A percentile compares a stretch with the other conserved stretches of the same genome.
These are phyloP conservation scores for Stereum hirsutum DNA, from an alignment of 1,284 basidiomycete genomes.

Conservation along the genomic window DNA sequence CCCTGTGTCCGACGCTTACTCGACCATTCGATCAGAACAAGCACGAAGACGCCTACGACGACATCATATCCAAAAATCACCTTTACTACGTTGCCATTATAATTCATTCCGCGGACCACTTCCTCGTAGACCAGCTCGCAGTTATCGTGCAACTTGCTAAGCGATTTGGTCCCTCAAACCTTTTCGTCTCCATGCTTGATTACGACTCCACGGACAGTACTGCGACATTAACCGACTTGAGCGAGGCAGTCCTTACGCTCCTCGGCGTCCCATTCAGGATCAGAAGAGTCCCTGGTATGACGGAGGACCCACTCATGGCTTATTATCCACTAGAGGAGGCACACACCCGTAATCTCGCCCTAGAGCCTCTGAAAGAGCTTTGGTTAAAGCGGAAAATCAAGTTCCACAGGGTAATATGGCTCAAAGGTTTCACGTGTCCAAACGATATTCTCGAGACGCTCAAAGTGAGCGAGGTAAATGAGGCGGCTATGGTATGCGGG, in stretches of 20 bases:
- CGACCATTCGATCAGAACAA: slow-evolving; percentile 88
- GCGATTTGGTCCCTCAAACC: slow-evolving; percentile 75
- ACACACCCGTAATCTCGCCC: slow-evolving; percentile 80
- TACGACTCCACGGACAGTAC: slow-evolving; percentile 91
- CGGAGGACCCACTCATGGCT: slow-evolving; percentile 71
- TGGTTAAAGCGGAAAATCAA: slow-evolving; percentile 65
- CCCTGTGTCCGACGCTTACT: slow-evolving; percentile 81
- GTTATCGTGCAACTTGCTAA: slow-evolving; percentile 91
- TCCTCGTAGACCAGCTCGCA: slow-evolving; percentile 92
- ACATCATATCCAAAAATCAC: slow-evolving; percentile 71
- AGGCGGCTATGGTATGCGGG: slow-evolving; percentile 93
- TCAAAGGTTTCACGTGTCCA: slow-evolving; percentile 95
- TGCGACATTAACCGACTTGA: slow-evolving; percentile 84
- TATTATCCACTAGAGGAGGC: slow-evolving; percentile 95
- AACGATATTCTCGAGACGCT: slow-evolving; percentile 93
- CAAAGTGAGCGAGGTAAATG: slow-evolving; percentile 79
- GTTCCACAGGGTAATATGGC: slow-evolving; percentile 88
- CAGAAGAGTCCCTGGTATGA: slow-evolving; percentile 81
- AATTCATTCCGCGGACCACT: slow-evolving; percentile 94
- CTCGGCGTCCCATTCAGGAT: slow-evolving; percentile 90
- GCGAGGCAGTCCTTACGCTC: slow-evolving; percentile 85
- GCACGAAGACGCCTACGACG: slow-evolving; percentile 78
- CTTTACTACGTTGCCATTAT: slow-evolving; percentile 92
- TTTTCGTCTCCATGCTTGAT: slow-evolving; percentile 95
- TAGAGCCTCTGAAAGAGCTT: slow-evolving; percentile 87